A percentile compares a stretch with the other conserved stretches of the same genome.
phyloP scores from a whole-genome alignment of 1,139 yeast species.

The Candida sanyaensis region DNA sequence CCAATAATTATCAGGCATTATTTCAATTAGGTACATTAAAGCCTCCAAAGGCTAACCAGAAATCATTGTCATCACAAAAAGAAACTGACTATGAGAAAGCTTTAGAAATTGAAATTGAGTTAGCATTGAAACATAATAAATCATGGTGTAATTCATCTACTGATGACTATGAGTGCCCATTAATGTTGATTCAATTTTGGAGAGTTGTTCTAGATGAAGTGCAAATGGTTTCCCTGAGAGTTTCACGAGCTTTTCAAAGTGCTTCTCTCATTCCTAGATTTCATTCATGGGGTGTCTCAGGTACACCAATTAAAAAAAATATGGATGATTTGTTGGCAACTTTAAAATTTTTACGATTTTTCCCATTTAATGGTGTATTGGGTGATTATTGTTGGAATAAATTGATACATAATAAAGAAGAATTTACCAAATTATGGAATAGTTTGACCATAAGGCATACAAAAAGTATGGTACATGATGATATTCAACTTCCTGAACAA shows the following conservation, averaged over 20 bases:
- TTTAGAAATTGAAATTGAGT: conserved; percentile 36
- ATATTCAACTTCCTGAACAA: conserved; percentile 79
- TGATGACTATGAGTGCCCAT: conserved; percentile 72
- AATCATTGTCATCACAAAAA: conserved; percentile 19
- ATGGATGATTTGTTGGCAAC: conserved; percentile 71
- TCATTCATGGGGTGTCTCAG: conserved; percentile 97
- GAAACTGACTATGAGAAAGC: conserved; percentile 40
- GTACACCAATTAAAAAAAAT: conserved; percentile 79
- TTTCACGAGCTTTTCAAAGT: conserved; percentile 76
- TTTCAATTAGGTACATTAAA: conserved; percentile 31
- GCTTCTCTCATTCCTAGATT: conserved; percentile 78
- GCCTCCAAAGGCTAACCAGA: conserved; percentile 31
- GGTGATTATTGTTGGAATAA: conserved; percentile 44
- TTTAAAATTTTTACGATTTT: conserved; percentile 61
- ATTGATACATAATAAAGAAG: conserved; percentile 28
- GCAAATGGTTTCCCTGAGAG: conserved; percentile 81
- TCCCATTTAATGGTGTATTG: conserved; percentile 56
- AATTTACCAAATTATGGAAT: conserved; percentile 50
- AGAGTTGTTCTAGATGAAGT: conserved; percentile 90
- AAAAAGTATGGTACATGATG: conserved; percentile 76
- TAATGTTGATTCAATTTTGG: conserved; percentile 86
- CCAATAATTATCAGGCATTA: conserved; percentile 25
- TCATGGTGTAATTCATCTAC: conserved; percentile 25
- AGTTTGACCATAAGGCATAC: conserved; percentile 73
- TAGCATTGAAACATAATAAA: conserved; percentile 34